Evolutionary conservation across 805 yeast genomes (phyloP).

Genomic region (Ogataea ganodermae): DNA sequence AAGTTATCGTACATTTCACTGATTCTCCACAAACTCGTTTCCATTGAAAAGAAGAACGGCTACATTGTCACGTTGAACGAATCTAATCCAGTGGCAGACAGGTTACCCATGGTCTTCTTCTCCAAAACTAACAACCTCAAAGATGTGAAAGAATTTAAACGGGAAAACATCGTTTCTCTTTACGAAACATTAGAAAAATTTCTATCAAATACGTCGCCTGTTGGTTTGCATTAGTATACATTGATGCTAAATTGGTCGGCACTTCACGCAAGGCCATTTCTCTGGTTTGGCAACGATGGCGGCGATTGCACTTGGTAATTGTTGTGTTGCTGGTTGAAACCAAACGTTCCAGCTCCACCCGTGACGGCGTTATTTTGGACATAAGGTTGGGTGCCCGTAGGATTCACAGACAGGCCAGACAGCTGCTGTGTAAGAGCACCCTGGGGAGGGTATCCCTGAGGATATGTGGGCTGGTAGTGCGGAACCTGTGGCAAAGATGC

Average conservation of each 20-base stretch:
- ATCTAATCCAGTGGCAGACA: conserved; percentile 18
- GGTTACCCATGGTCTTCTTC: conserved; percentile 21
- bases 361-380: conserved; percentile 2
- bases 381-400: conserved; percentile 8
- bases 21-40: conserved; percentile 18
- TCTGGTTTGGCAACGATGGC: conserved; percentile 6
- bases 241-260: not conserved
- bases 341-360: conserved; percentile 11
- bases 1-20: conserved; percentile 18
- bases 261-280: not conserved
- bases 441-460: conserved; percentile 10
- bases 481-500: conserved; percentile 16
- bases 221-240: conserved; percentile 1
- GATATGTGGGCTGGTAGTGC: conserved; percentile 9
- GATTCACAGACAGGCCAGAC: conserved; percentile 8
- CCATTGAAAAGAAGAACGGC: conserved; percentile 9
- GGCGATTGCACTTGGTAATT: conserved; percentile 18
- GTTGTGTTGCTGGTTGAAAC: conserved; percentile 20
- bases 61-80: conserved; percentile 25
- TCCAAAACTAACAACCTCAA: conserved; percentile 16
- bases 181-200: conserved; percentile 6
- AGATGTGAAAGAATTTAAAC: conserved; percentile 19
- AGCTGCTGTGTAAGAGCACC: conserved; percentile 10
- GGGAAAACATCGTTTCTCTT: conserved; percentile 19
- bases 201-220: not conserved